Percentiles rank a stretch among this genome's conserved stretches.
Evolutionary conservation across 768 basidiomycete species (phyloP).

Genomic region (Termitomyces sp.): DNA sequence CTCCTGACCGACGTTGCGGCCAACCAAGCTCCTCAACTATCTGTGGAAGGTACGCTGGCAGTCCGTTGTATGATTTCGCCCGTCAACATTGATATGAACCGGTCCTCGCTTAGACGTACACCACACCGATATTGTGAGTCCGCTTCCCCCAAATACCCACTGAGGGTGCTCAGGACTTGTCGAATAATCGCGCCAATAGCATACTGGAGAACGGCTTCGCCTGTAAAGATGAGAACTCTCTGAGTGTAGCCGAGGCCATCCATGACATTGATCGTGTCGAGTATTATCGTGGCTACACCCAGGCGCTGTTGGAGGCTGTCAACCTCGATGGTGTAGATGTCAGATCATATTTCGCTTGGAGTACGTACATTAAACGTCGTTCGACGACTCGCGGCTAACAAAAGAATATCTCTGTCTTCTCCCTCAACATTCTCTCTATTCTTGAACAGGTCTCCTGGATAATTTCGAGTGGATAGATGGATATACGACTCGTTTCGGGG

Average conservation of each 20-base stretch:
- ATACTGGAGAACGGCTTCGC: conserved; percentile 71
- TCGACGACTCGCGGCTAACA: background rate
- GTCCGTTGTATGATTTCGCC: background rate
- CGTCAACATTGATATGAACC: background rate
- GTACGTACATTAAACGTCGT: conserved; percentile 27
- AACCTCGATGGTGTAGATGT: conserved; percentile 54
- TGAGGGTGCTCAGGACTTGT: too few relatives aligned
- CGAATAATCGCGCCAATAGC: conserved; percentile 21
- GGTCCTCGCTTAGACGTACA: conserved; percentile 25
- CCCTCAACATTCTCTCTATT: background rate
- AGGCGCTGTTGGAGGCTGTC: conserved; percentile 48
- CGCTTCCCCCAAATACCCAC: background rate
- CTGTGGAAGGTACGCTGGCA: conserved; percentile 46
- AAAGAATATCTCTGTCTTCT: background rate
- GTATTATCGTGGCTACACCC: conserved; percentile 53
- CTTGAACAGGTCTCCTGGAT: conserved; percentile 47
- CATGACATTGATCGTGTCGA: conserved; percentile 56
- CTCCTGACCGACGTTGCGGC: background rate
- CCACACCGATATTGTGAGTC: conserved; percentile 49
- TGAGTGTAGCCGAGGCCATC: conserved; percentile 41
- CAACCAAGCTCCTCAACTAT: conserved; percentile 50
- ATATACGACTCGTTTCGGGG: conserved; percentile 60
- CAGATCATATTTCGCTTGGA: conserved; percentile 63
- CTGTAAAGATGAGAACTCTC: conserved; percentile 49
- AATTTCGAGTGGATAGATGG: conserved; percentile 76